phyloP scores from a whole-genome alignment of 2,329 filamentous ascomycete species.

The Ceratocystis cubensis region DNA sequence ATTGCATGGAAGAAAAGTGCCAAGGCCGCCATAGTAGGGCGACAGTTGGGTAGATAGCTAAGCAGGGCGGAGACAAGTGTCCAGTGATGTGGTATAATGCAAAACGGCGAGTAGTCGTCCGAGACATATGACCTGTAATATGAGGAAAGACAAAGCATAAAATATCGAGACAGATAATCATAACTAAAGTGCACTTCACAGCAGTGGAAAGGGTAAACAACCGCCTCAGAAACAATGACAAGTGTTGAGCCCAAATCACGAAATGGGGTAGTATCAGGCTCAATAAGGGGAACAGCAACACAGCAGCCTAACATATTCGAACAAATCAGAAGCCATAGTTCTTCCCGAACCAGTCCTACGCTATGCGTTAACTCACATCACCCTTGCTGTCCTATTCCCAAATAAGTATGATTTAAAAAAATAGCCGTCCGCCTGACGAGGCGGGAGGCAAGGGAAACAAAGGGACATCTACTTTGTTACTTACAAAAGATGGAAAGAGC shows the following conservation, averaged over 20 bases:
- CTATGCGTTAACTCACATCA: neutral
- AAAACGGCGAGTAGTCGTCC: neutral
- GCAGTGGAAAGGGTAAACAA: too few relatives aligned
- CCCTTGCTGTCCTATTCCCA: slow-evolving; percentile 1
- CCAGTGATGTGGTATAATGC: too few relatives aligned
- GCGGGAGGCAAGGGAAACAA: neutral
- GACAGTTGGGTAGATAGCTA: neutral
- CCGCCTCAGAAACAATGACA: too few relatives aligned
- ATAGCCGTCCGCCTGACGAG: slow-evolving; percentile 10
- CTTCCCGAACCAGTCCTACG: neutral
- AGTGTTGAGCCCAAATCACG: too few relatives aligned
- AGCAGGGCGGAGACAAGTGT: neutral
- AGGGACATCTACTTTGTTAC: too few relatives aligned
- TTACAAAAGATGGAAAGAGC: neutral
- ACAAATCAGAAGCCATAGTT: neutral
- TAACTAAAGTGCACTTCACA: too few relatives aligned
- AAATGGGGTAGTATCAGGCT: neutral
- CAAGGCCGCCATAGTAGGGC: slow-evolving; percentile 9
- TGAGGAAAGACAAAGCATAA: neutral
- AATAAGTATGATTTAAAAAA: slow-evolving; percentile 18
- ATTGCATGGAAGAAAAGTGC: slow-evolving; percentile 33
- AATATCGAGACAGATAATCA: neutral
- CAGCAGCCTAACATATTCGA: neutral
- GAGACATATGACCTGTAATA: neutral
- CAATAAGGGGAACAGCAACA: neutral